Evolutionary conservation across 805 yeast genomes (phyloP), one percentile per base, ranked within the genome.

Genomic region (Myxozyma melibiosi): DNA sequence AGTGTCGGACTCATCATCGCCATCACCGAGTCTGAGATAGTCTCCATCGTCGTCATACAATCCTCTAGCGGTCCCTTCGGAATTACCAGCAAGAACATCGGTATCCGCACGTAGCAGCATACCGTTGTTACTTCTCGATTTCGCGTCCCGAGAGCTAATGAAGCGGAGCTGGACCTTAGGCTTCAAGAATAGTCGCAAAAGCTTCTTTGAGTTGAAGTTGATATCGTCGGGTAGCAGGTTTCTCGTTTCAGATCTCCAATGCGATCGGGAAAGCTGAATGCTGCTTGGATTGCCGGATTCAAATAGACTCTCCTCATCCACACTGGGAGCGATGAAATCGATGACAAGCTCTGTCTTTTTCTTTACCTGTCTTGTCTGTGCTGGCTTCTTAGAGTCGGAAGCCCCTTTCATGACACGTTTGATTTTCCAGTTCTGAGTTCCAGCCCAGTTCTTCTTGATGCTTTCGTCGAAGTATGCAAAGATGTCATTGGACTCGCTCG

Each of bases 391-490:
- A 35, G 56, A 28, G 13, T 41, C 49, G 11, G 24, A 31, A 2
- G 50, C 25, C 13, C 46, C 51, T 30, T 37, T 63, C 65, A 82
- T 85, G 46, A 85, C 70, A 13, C 82, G 80, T 40, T 80, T 75
- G 9, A 92, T 86, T 71, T 86, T 87, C 97, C 97, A 92, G 72
- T 89, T 95, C 63, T 88, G 92, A 6, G 54, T 87, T 7, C 97
- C 97, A 28, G 95, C 81, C 97, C 97, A 91, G 68, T 83, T 86
- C 31, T 77, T 73, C 55, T 78, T 80, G 71, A 89, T 76, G 20
- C 83, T 78, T 51, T 83, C 84, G 68, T 90, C 96, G 71, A 90
- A 90, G 68, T 89, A 86, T 2, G 90, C 86, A 80, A 88, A 82
- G 40, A 89, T 72, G 65, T 61, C 70, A 8, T 55, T 56, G 3